Percentiles rank a stretch among this genome's conserved stretches.
Evolutionary conservation across 495 filamentous ascomycete genomes (phyloP).

Genomic region (Lophiostoma macrostomum): DNA sequence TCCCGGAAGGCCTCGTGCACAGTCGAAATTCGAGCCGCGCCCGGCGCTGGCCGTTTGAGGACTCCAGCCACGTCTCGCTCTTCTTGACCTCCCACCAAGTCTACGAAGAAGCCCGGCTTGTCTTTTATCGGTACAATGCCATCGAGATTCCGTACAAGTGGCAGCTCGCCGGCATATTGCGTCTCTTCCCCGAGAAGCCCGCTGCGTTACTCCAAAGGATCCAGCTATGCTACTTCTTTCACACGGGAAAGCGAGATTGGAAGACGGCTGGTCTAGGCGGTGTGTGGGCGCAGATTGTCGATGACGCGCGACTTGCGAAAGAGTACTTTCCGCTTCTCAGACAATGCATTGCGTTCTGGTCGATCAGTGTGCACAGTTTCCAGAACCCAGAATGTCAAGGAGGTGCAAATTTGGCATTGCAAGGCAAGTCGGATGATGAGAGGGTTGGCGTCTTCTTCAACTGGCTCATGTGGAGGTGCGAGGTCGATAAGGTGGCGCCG

Average conservation of each 20-base stretch:
- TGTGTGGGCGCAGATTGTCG: not conserved
- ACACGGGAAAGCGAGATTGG: not conserved
- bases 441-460: not conserved
- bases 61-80: not conserved
- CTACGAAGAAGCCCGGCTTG: slow-evolving; percentile 8
- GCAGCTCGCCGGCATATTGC: not conserved
- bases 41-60: not conserved
- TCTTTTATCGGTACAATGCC: slow-evolving; percentile 1
- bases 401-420: not conserved
- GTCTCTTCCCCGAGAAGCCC: not conserved
- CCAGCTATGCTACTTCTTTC: not conserved
- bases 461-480: slow-evolving; percentile 1
- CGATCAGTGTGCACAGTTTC: not conserved
- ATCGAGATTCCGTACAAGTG: not conserved
- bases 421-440: not conserved
- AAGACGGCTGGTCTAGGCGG: not conserved
- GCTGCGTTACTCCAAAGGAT: not conserved
- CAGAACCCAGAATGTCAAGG: not conserved
- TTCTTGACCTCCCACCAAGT: slow-evolving; percentile 18
- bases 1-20: not conserved
- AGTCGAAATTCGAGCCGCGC: not conserved
- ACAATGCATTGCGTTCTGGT: slow-evolving; percentile 3
- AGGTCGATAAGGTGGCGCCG: not conserved
- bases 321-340: not conserved
- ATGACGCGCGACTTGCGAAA: slow-evolving; percentile 2